Percentiles rank a stretch among this genome's conserved stretches.
phyloP scores from a whole-genome alignment of 2,329 filamentous ascomycete genomes.

The Mollisiaceae sp. region DNA sequence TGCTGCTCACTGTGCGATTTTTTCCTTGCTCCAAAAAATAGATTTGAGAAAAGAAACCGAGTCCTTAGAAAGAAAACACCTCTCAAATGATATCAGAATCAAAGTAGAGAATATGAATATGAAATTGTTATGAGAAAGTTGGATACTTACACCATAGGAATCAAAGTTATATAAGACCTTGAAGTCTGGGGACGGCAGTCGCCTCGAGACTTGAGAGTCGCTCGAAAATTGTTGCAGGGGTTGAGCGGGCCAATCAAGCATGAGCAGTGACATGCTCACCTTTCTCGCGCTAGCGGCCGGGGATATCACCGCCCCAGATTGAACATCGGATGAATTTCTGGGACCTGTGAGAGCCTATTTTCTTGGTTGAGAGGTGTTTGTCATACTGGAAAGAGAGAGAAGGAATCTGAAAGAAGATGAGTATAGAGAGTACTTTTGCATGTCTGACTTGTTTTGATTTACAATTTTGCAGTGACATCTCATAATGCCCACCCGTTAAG shows the following conservation, averaged over 20 bases:
- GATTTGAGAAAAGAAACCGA: not conserved
- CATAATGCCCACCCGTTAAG: no score
- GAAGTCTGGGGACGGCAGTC: not conserved
- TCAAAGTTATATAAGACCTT: not conserved
- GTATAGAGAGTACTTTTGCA: no score
- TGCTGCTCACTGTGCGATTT: not conserved
- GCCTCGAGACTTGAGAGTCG: not conserved
- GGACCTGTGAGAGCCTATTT: not conserved
- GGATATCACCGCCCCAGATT: not conserved
- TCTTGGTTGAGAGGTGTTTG: no score
- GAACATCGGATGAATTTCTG: not conserved
- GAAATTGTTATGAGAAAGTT: not conserved
- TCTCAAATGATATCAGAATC: not conserved
- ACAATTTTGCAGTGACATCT: not conserved
- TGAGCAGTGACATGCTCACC: not conserved
- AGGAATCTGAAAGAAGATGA: no score
- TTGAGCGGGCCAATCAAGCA: not conserved
- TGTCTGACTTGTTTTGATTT: not conserved
- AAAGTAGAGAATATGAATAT: not conserved
- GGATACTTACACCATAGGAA: not conserved
- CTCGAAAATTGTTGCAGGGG: constrained; percentile 1
- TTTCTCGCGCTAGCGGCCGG: not conserved
- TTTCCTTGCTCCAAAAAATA: not conserved
- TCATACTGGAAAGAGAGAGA: no score
- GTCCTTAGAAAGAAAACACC: not conserved